Base-by-base conservation (phyloP, 2,329 filamentous ascomycete genomes). In the Alternaria arborescens region DNA sequence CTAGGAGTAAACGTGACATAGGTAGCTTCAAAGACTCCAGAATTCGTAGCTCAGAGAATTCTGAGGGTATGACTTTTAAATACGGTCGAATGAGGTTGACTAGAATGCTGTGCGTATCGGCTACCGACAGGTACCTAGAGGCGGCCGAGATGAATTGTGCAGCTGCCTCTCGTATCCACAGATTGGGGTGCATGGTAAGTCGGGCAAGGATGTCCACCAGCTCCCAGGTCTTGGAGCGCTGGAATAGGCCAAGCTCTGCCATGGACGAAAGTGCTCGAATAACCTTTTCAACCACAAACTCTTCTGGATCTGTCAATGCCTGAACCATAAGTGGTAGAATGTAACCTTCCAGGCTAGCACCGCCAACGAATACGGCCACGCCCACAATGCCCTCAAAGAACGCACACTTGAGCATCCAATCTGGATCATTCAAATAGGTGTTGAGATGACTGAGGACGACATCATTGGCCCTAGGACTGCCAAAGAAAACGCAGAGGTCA, bases 351-450 rank as follows among this genome's bases (percentile, higher is more conserved):
- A 99, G 81, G 68, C 90, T 96, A 34, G 89, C 91, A 61, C 91
- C 93, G 28, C 95, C 95, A 34, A 98, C 87, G 69, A 97, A 97
- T 1, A 92, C 88, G 4, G 94, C 92, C 66, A 99, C 94, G 4
- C 94, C 94, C 16, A 98, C 92, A 26, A 98, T 93, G 0, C 93
- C 92, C 73, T 97, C 94, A 72, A 99, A 97, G 75, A 98, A 98
- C 3, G 94, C 93, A 71, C 93, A 97, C 77, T 97, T 97, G 32
- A 99, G 82, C 77, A 93, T 93, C 95, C 95, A 99, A 76, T 99
- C 94, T 42, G 91, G 88, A 71, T 98, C 95, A 68, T 99, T 99
- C 8, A 99, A 82, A 71, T 99, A 99, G 0, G 95, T 99, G 74
- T 98, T 98, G 28, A 99, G 83, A 80, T 99, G 95, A 32, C 93